Base-by-base conservation (phyloP, 352 stramenopile species). In the Phytophthora lateralis region DNA sequence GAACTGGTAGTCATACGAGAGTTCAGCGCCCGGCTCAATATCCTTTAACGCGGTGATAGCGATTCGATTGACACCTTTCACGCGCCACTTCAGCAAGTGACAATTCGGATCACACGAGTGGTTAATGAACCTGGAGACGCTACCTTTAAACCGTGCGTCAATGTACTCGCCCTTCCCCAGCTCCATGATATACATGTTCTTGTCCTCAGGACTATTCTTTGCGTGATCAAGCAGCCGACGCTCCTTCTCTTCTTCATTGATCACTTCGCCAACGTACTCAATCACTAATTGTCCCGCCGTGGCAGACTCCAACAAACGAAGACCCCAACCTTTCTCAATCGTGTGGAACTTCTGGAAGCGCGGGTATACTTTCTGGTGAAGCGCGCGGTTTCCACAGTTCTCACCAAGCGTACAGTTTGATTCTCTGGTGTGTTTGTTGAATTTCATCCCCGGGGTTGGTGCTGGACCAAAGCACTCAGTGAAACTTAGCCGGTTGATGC, bases 91-190 rank as follows among this genome's bases (percentile, higher is more conserved):
- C 63, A 98, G 76, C 32, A 98, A 72, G 12, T 90, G 83, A 69
- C 95, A 98, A 69, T 99, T 99, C 0, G 97, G 97, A 29, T 98
- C 88, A 63, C 96, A 99, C 10, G 90, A 97, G 75, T 99, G 97
- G 72, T 99, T 99, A 70, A 99, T 98, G 73, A 98, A 98, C 21
- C 97, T 89, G 18, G 96, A 98, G 21, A 98, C 86, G 53, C 93
- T 96, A 17, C 97, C 97, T 60, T 96, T 91, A 60, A 94, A 88
- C 5, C 93, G 85, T 18, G 96, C 97, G 73, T 99, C 97, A 38
- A 99, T 97, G 75, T 97, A 98, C 72, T 91, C 92, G 38, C 90
- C 88, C 49, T 96, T 92, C 26, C 78, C 85, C 11, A 98, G 73
- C 58, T 93, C 80, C 95, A 98, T 98, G 53, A 98, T 89, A 73